These are phyloP conservation scores for Penicillium sp. DNA, from an alignment of 2,329 filamentous ascomycete species.

Conservation along the genomic window DNA sequence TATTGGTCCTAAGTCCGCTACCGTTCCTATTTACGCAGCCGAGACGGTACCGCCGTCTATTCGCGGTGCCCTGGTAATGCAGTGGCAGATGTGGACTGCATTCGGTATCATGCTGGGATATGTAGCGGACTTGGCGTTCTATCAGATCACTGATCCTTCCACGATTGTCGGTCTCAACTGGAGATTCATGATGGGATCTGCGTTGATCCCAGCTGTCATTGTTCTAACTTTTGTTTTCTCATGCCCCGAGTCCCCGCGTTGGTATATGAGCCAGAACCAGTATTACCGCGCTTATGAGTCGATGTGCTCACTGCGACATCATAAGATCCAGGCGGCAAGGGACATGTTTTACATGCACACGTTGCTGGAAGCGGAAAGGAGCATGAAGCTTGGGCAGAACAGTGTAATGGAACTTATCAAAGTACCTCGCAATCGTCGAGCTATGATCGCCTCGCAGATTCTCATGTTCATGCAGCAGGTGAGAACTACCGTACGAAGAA, in stretches of 20 bases:
- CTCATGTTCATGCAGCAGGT: constrained; percentile 69
- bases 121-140: constrained; percentile 62
- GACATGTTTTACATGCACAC: constrained; percentile 49
- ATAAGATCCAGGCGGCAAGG: constrained; percentile 46
- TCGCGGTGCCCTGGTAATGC: constrained; percentile 77
- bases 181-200: constrained; percentile 69
- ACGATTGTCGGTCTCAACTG: constrained; percentile 62
- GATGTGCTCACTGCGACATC: constrained; percentile 45
- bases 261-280: constrained; percentile 48
- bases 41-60: constrained; percentile 70
- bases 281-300: constrained; percentile 44
- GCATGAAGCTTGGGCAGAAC: constrained; percentile 52
- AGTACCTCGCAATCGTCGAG: constrained; percentile 62
- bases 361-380: constrained; percentile 61
- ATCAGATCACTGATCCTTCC: constrained; percentile 52
- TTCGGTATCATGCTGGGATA: constrained; percentile 58
- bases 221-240: constrained; percentile 62
- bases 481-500: constrained; percentile 2
- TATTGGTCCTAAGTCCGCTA: constrained; percentile 73
- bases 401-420: constrained; percentile 60
- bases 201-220: constrained; percentile 61
- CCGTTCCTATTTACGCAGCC: constrained; percentile 74
- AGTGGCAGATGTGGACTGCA: constrained; percentile 66
- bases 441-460: constrained; percentile 60
- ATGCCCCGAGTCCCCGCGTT: constrained; percentile 57